These are phyloP conservation scores for Cnidoscolus chayamansa DNA, from an alignment of 441 rosid species.

Conservation along the genomic window DNA sequence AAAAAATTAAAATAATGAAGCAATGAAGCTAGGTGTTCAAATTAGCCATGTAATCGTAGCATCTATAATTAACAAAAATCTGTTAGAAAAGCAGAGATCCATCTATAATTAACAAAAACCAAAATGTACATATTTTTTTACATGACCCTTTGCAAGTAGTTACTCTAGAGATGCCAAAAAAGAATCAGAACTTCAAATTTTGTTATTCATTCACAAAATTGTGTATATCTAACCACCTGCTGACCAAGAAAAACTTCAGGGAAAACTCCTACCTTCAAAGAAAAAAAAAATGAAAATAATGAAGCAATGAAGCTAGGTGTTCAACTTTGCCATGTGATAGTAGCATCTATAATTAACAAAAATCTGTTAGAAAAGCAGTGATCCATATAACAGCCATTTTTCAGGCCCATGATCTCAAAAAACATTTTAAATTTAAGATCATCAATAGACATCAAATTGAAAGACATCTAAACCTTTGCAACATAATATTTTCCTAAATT, in stretches of 20 bases:
- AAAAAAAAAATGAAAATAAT: background rate
- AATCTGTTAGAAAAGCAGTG: background rate
- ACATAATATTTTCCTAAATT: background rate
- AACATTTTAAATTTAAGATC: background rate
- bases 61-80: background rate
- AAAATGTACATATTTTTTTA: too few relatives aligned
- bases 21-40: background rate
- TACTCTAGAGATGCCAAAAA: background rate
- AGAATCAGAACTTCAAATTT: background rate
- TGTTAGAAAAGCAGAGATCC: background rate
- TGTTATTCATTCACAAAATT: background rate
- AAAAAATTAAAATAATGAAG: background rate
- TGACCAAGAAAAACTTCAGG: background rate
- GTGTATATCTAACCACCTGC: background rate
- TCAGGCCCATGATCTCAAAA: background rate
- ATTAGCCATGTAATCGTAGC: background rate
- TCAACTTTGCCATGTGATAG: background rate
- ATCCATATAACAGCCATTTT: background rate
- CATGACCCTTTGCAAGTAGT: background rate
- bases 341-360: background rate
- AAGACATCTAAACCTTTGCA: conserved; percentile 1
- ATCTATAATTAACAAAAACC: background rate
- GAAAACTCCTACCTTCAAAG: too few relatives aligned
- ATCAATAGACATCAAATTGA: background rate
- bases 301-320: background rate